phyloP scores from a whole-genome alignment of 73 alveolate genomes.

The Diophrys appendiculata region DNA sequence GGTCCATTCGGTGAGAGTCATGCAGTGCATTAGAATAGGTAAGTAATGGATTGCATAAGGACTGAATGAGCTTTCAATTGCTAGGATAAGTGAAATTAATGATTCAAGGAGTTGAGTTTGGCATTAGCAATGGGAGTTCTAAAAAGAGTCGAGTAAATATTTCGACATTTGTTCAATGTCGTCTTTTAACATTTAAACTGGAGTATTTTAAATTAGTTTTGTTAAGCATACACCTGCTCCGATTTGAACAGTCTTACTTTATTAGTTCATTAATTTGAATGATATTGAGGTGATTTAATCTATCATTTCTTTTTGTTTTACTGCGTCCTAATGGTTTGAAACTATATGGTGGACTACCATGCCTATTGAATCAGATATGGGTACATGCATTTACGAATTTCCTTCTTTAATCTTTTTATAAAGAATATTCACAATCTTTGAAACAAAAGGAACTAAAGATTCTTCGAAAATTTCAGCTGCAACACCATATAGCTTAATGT shows the following conservation, averaged over 20 bases:
- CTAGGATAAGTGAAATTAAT: conserved; percentile 75
- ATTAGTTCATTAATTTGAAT: background rate
- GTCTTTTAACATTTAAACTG: conserved; percentile 66
- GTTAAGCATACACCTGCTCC: conserved; percentile 89
- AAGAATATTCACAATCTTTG: conserved; percentile 33
- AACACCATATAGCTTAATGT: conserved; percentile 60
- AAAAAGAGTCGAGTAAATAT: conserved; percentile 49
- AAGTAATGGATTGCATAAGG: conserved; percentile 78
- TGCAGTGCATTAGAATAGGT: conserved; percentile 80
- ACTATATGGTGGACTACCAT: conserved; percentile 62
- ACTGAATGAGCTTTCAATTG: conserved; percentile 84
- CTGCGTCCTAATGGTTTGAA: conserved; percentile 4
- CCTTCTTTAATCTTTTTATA: conserved; percentile 64
- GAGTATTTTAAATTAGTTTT: conserved; percentile 86
- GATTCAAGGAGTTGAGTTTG: conserved; percentile 81
- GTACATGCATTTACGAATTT: conserved; percentile 43
- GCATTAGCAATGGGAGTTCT: conserved; percentile 62
- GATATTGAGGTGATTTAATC: background rate
- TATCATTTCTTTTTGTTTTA: conserved; percentile 8
- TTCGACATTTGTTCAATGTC: conserved; percentile 63
- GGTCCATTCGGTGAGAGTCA: conserved; percentile 82
- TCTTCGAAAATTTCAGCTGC: conserved; percentile 76
- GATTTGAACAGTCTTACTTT: conserved; percentile 46
- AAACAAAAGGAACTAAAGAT: conserved; percentile 54
- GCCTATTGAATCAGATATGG: conserved; percentile 55